phyloP scores from a whole-genome alignment of 163 green algal species.

The Coccomyxa subellipsoidea region DNA sequence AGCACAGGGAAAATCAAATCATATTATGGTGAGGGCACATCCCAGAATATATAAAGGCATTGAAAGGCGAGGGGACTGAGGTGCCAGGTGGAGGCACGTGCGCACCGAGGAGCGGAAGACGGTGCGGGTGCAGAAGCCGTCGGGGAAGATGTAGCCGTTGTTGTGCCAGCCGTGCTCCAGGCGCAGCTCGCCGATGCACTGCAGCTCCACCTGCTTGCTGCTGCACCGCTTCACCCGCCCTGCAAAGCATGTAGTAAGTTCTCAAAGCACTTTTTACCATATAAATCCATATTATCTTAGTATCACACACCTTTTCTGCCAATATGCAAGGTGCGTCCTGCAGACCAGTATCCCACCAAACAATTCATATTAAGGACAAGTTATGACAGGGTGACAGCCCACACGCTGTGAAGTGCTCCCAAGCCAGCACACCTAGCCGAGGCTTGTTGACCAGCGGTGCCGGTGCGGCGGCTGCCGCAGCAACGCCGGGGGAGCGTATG shows the following conservation, averaged over 20 bases:
- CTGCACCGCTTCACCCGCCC: slow-evolving; percentile 74
- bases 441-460: neutral
- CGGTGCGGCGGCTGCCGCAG: neutral
- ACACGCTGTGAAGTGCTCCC: too few relatives aligned
- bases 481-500: neutral
- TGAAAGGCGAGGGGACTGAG: neutral
- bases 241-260: slow-evolving; percentile 7
- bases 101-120: slow-evolving; percentile 67
- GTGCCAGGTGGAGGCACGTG: neutral
- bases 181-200: slow-evolving; percentile 51
- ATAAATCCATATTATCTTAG: too few relatives aligned
- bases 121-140: slow-evolving; percentile 74
- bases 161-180: slow-evolving; percentile 59
- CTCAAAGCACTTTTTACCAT: too few relatives aligned
- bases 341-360: too few relatives aligned
- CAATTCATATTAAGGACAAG: too few relatives aligned
- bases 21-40: too few relatives aligned
- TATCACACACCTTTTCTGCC: too few relatives aligned
- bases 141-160: slow-evolving; percentile 91
- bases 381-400: too few relatives aligned
- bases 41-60: neutral
- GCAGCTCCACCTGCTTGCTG: slow-evolving; percentile 72
- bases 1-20: too few relatives aligned
- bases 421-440: neutral
- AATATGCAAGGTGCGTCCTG: too few relatives aligned